Evolutionary conservation across 2,329 filamentous ascomycete species (phyloP).

Genomic region (Penicillium hordei): DNA sequence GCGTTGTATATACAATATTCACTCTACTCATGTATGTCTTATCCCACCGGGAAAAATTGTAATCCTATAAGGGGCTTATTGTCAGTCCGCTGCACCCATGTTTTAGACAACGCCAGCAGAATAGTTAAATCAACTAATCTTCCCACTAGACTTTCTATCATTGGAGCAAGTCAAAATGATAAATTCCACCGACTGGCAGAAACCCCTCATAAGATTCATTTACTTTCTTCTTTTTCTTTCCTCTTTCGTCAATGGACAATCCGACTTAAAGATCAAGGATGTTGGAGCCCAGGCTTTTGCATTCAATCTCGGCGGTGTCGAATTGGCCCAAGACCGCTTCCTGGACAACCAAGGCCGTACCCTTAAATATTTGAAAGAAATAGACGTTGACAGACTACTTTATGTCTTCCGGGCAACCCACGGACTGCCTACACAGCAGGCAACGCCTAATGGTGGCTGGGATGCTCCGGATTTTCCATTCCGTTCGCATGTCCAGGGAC

Average conservation of each 20-base stretch:
- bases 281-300: neutral
- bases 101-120: neutral
- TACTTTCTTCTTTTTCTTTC: neutral
- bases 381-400: constrained; percentile 2
- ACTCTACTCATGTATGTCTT: neutral
- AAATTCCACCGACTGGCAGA: neutral
- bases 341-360: constrained; percentile 51
- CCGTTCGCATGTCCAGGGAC: constrained; percentile 53
- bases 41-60: neutral
- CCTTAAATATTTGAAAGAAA: constrained; percentile 42
- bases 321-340: constrained; percentile 31
- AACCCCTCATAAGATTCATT: neutral
- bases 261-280: neutral
- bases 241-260: neutral
- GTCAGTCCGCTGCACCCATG: neutral
- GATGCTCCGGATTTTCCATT: constrained; percentile 57
- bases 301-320: constrained; percentile 1
- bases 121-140: neutral
- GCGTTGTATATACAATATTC: neutral
- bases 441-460: constrained; percentile 52
- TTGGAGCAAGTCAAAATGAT: neutral
- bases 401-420: constrained; percentile 49
- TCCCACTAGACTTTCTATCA: neutral
- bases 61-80: neutral
- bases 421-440: constrained; percentile 49